Base-by-base conservation (phyloP, 148 eudicot species). In the Linanthus parryae region DNA sequence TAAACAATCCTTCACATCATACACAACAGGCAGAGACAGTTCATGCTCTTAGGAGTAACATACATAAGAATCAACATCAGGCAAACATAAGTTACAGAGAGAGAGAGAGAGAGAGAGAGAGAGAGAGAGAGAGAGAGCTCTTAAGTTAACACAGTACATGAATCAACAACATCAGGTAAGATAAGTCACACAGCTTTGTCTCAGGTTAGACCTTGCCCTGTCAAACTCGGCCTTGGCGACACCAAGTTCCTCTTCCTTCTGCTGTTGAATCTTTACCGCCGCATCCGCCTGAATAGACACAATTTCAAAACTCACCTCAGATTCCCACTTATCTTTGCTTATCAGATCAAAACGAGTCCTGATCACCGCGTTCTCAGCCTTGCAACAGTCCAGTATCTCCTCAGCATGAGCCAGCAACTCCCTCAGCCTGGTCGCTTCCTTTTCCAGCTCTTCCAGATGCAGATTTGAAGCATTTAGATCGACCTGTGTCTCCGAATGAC, bases 151-250 rank as follows among this genome's bases (percentile, higher is more conserved):
- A 10, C 9, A 9, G 2, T 15, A 1, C 6, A 2, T 6, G 10
- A 18, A 34, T 50, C 20, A 5, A 31, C 20, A 5, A 31, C 25
- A 19, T 50, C 39, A 31, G 24, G 40, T 29, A 50, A 29, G 20
- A 35, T 36, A 34, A 13, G 13, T 20, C 21, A 33, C 35, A 31
- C 41, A 8, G n/a, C 44, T 12, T 8, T 22, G 43, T 36, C 20
- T 21, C 21, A 52, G 57, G 4, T 36, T 24, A 0, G 29, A 52
- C 44, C 44, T 52, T 8, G 72, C 72, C 58, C 39, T 24, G 26
- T 68, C 61, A 61, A 55, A 61, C 5, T 62, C 55, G 33, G 57
- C 66, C 41, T 58, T 52, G 12, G 63, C 54, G 15, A 41, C 33
- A 18, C 14, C n/a, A 5, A 7, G 6, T 22, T 46, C 38, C 11